A percentile compares a stretch with the other conserved stretches of the same genome.
phyloP scores from a whole-genome alignment of 169 alveolate genomes.

The Toxoplasma gondii region DNA sequence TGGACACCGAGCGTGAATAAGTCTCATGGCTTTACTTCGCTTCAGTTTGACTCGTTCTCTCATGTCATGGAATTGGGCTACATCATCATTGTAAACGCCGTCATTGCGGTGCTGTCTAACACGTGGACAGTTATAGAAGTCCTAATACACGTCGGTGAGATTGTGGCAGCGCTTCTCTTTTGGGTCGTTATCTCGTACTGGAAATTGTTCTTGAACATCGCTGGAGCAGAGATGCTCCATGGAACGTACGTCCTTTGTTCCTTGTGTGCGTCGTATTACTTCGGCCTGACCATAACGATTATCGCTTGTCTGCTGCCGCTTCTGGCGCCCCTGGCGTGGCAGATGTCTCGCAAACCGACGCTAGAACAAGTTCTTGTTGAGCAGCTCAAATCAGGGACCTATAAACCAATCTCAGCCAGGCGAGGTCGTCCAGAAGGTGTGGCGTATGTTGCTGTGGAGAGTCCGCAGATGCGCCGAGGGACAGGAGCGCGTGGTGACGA shows the following conservation, averaged over 20 bases:
- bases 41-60: slow-evolving; percentile 75
- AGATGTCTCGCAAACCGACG: slow-evolving; percentile 73
- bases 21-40: slow-evolving; percentile 62
- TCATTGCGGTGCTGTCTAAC: slow-evolving; percentile 74
- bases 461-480: not conserved
- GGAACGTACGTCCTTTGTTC: slow-evolving; percentile 76
- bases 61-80: slow-evolving; percentile 77
- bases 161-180: slow-evolving; percentile 61
- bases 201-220: slow-evolving; percentile 70
- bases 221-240: slow-evolving; percentile 77
- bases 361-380: slow-evolving; percentile 76
- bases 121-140: slow-evolving; percentile 76
- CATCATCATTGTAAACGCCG: slow-evolving; percentile 76
- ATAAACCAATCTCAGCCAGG: not conserved
- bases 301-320: slow-evolving; percentile 74
- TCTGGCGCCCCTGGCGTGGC: slow-evolving; percentile 71
- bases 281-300: slow-evolving; percentile 62
- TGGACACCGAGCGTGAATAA: slow-evolving; percentile 47
- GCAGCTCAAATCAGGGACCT: slow-evolving; percentile 73
- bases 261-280: slow-evolving; percentile 71
- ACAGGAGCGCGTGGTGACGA: not conserved
- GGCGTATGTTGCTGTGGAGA: slow-evolving; percentile 33
- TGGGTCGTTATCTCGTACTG: slow-evolving; percentile 75
- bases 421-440: slow-evolving; percentile 17
- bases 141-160: slow-evolving; percentile 71